Conservation (phyloP, 768 basidiomycete species). For the Lactarius psammicola region DNA sequence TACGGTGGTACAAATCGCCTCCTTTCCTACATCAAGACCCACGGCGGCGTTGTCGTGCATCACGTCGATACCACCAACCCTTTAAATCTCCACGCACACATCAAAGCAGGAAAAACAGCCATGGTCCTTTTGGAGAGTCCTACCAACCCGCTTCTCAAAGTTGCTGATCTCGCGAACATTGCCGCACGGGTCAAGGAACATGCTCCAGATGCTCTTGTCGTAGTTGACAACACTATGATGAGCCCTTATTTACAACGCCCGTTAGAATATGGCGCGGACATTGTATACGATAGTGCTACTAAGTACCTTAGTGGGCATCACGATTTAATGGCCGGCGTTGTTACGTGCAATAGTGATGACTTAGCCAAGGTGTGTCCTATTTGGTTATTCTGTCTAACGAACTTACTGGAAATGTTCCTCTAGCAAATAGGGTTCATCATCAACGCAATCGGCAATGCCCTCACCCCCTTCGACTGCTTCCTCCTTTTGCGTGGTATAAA, state of each 20-base stretch:
- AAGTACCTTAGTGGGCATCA: conserved; percentile 98
- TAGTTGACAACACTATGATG: conserved; percentile 99
- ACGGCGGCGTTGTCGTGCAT: conserved; percentile 85
- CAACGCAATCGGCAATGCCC: conserved; percentile 90
- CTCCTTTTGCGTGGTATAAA: conserved; percentile 93
- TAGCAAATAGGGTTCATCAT: conserved; percentile 89
- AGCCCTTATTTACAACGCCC: conserved; percentile 96
- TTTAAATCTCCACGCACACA: conserved; percentile 54
- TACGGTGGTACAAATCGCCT: conserved; percentile 98
- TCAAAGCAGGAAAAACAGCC: conserved; percentile 71
- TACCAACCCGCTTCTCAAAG: conserved; percentile 95
- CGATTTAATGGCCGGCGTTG: conserved; percentile 97
- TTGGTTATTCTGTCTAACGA: conserved; percentile 18
- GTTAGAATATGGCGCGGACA: conserved; percentile 92
- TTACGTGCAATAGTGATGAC: conserved; percentile 90
- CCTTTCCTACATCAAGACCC: conserved; percentile 80
- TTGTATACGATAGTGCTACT: conserved; percentile 97
- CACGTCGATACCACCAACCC: conserved; percentile 92
- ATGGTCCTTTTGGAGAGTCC: conserved; percentile 98
- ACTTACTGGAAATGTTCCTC: not conserved
- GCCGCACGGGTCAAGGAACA: conserved; percentile 79
- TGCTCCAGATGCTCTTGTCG: conserved; percentile 76
- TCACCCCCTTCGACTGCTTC: conserved; percentile 96
- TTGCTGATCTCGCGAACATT: conserved; percentile 85
- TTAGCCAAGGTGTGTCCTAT: conserved; percentile 66